Evolutionary conservation across 2,329 filamentous ascomycete species (phyloP), one percentile per base, ranked within the genome.

Genomic region (Graphiopsis chlorocephala): DNA sequence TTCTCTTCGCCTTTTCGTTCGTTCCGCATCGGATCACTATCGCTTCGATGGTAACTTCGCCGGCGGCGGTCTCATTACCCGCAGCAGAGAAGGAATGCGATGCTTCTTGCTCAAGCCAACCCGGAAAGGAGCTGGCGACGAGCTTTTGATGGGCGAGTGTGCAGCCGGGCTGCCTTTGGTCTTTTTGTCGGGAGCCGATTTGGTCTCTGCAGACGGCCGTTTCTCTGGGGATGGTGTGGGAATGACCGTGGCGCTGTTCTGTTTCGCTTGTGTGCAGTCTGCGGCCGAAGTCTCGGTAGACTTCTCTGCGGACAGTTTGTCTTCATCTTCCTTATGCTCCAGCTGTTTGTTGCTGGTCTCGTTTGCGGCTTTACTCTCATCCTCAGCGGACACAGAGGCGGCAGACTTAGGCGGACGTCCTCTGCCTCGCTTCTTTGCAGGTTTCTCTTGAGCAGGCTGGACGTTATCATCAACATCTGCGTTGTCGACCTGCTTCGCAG

Each of bases 21-120:
- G 7, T 15, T 17, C 47, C 14, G 17, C 50, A 31, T 53, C 26
- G 8, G 12, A 31, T 31, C 28, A 53, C 20, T 25, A 28, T 26
- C 48, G 29, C 68, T 63, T 53, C 65, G 64, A 45, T 8, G 38
- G 38, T 2, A 45, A 12, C 50, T 65, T 64, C 35, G 62, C 61
- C 17, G 62, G 56, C 45, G 65, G 65, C 1, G 69, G 69, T 31
- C 66, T 66, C 45, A 70, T 65, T 10, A 69, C 65, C 62, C 67
- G 68, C 64, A 84, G 70, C 68, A 84, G 71, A 20, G 82, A 80
- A 20, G 81, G 80, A 55, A 84, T 84, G 28, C 79, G 74, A 25
- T 80, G 80, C 64, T 74, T 75, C 60, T 80, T 81, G 70, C 82
- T 84, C 65, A 84, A 69, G 2, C 82, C 82, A 5, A 84, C 81